Evolutionary conservation across 2,329 filamentous ascomycete genomes (phyloP).

Genomic region (Rugonectria rugulosa): DNA sequence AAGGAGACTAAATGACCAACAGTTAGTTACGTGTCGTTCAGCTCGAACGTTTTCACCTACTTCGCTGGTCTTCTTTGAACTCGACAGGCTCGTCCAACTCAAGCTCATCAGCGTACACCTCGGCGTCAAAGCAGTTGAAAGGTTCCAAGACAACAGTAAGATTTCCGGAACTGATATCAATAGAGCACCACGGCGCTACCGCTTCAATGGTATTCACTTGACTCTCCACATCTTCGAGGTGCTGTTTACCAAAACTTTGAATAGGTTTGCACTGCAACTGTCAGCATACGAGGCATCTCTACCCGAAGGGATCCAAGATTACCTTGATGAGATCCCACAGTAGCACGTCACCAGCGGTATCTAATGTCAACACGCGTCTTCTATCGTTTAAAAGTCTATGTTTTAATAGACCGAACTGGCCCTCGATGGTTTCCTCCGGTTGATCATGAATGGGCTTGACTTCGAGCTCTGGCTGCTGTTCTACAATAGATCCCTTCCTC

Average conservation of each 20-base stretch:
- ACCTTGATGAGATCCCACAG: conserved; percentile 94
- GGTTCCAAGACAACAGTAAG: conserved; percentile 91
- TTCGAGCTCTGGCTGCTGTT: conserved; percentile 41
- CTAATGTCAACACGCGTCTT: conserved; percentile 85
- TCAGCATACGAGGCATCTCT: conserved; percentile 16
- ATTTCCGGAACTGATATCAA: conserved; percentile 91
- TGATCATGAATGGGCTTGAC: conserved; percentile 70
- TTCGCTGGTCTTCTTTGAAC: conserved; percentile 92
- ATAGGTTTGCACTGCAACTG: conserved; percentile 77
- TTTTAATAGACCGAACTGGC: conserved; percentile 94
- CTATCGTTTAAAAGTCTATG: conserved; percentile 91
- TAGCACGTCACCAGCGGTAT: conserved; percentile 93
- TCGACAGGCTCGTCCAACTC: conserved; percentile 75
- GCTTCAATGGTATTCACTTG: conserved; percentile 88
- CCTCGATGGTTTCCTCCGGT: conserved; percentile 86
- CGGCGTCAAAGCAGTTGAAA: conserved; percentile 96
- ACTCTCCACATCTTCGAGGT: conserved; percentile 89
- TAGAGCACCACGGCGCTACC: conserved; percentile 94
- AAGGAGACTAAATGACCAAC: conserved; percentile 75
- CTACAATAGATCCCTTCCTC: conserved; percentile 47
- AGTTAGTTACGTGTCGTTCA: conserved; percentile 33
- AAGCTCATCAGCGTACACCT: conserved; percentile 94
- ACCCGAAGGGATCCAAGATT: conserved; percentile 36
- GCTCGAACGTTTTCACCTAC: conserved; percentile 56
- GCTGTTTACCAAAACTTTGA: conserved; percentile 90